Conservation (phyloP, 164 flowering plant species). For the Tinospora cordifolia region DNA sequence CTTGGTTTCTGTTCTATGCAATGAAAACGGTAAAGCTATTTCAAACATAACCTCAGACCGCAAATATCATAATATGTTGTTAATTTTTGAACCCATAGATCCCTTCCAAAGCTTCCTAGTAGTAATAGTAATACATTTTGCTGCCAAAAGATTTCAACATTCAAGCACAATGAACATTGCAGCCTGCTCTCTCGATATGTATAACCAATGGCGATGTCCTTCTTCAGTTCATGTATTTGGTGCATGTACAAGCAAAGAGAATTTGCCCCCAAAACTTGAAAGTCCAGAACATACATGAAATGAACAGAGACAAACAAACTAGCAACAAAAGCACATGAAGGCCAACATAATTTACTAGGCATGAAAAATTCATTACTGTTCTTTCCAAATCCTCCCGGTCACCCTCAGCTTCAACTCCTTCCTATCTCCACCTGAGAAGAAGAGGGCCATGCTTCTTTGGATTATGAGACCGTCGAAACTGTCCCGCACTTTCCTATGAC, state of each 20-base stretch:
- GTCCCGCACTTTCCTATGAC: constrained; percentile 56
- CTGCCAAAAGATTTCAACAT: background rate
- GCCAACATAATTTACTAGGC: background rate
- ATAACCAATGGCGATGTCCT: constrained; percentile 14
- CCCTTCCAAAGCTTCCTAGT: background rate
- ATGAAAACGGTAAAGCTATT: too few relatives aligned
- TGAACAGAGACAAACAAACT: constrained; percentile 15
- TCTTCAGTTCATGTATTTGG: constrained; percentile 30
- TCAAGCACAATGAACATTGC: background rate
- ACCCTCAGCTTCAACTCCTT: constrained; percentile 53
- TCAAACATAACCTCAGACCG: too few relatives aligned
- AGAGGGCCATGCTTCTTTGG: constrained; percentile 52
- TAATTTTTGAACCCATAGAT: background rate
- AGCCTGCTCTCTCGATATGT: background rate
- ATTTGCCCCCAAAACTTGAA: constrained; percentile 46
- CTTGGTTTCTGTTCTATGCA: too few relatives aligned
- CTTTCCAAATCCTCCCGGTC: constrained; percentile 62
- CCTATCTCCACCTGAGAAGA: constrained; percentile 54
- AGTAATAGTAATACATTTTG: background rate
- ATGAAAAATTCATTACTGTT: constrained; percentile 20
- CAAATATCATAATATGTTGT: too few relatives aligned
- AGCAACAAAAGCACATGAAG: background rate
- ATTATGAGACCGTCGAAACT: constrained; percentile 56
- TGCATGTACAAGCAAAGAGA: constrained; percentile 45
- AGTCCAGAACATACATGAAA: constrained; percentile 29